phyloP scores from a whole-genome alignment of 2,329 filamentous ascomycete genomes.

The Alternaria alternata region DNA sequence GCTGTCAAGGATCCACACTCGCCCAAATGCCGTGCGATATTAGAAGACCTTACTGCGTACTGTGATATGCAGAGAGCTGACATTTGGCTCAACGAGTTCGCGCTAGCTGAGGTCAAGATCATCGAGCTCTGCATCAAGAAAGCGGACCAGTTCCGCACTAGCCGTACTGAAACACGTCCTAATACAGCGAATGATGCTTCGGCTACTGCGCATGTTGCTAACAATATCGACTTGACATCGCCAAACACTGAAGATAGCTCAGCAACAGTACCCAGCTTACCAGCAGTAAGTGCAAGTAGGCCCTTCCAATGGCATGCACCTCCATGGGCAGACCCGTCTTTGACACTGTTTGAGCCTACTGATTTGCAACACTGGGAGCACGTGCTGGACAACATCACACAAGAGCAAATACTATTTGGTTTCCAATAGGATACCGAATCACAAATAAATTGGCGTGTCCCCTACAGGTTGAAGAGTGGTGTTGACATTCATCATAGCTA shows the following conservation, averaged over 20 bases:
- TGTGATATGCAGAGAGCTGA: neutral
- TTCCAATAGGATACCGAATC: neutral
- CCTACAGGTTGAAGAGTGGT: no score
- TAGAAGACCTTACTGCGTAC: neutral
- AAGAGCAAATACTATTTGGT: neutral
- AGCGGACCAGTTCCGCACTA: neutral
- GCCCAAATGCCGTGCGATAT: neutral
- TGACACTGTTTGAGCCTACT: neutral
- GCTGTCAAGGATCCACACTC: neutral
- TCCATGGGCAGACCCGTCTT: neutral
- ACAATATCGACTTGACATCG: neutral
- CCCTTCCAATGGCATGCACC: neutral
- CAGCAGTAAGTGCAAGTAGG: neutral
- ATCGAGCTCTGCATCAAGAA: neutral
- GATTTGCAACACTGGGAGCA: neutral
- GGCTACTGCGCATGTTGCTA: neutral
- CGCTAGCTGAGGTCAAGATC: neutral
- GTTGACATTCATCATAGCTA: no score
- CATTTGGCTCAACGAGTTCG: neutral
- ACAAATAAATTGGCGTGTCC: no score
- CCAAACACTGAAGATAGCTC: neutral
- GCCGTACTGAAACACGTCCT: neutral
- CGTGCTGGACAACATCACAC: neutral
- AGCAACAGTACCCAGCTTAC: neutral
- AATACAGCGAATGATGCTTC: neutral